Percentiles rank a stretch among this genome's conserved stretches.
Conservation (phyloP, 2,329 filamentous ascomycete species). For the Decorospora gaudefroyi region DNA sequence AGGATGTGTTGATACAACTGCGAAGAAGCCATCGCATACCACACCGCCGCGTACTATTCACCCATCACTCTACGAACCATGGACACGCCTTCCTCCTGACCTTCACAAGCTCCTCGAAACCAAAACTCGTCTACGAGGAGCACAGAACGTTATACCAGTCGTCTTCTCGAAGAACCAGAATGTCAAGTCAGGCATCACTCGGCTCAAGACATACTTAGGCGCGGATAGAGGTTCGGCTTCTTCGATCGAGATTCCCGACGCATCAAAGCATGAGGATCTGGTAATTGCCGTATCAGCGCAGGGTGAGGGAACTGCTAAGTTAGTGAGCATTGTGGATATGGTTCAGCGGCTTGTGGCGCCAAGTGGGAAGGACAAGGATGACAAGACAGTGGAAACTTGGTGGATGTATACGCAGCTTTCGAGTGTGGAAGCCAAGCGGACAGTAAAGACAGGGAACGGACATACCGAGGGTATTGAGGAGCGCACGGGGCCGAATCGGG, state of each 20-base stretch:
- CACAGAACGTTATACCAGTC: conserved; percentile 16
- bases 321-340: conserved; percentile 31
- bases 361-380: conserved; percentile 3
- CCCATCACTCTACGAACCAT: conserved; percentile 26
- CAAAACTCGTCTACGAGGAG: conserved; percentile 5
- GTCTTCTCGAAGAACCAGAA: conserved; percentile 32
- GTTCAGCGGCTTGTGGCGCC: conserved; percentile 18
- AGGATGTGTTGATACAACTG: not conserved
- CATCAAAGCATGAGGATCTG: conserved; percentile 7
- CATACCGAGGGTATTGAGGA: not conserved
- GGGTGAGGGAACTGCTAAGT: conserved; percentile 24
- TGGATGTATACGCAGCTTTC: conserved; percentile 25
- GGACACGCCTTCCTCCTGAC: conserved; percentile 19
- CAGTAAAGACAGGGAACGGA: not conserved
- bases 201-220: conserved; percentile 17
- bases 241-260: conserved; percentile 17
- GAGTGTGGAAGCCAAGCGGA: conserved; percentile 16
- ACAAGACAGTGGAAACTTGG: conserved; percentile 16
- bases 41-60: conserved; percentile 12
- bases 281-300: conserved; percentile 29
- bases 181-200: conserved; percentile 23
- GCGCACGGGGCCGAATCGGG: too few species aligned
- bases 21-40: conserved; percentile 7
- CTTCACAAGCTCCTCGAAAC: conserved; percentile 11
- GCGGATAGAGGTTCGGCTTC: conserved; percentile 8